A percentile compares a stretch with the other conserved stretches of the same genome.
Conservation (phyloP, 352 stramenopile genomes). For the Poterioochromonas sp. region DNA sequence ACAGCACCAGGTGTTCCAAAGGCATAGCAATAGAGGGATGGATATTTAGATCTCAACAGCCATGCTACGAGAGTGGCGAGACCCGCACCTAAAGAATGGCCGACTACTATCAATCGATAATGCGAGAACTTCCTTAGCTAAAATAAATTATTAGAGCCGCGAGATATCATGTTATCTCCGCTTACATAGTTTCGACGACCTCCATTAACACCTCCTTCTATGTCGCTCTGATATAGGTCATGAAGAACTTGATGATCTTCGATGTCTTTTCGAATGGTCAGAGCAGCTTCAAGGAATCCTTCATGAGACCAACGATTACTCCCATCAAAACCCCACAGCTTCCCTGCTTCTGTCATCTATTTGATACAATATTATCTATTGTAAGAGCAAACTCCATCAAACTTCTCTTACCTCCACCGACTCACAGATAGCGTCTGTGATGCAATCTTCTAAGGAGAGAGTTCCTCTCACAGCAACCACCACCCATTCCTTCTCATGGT, state of each 20-base stretch:
- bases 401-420: background rate
- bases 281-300: background rate
- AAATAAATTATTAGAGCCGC: background rate
- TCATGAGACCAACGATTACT: background rate
- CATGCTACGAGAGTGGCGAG: background rate
- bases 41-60: background rate
- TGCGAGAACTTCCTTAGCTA: background rate
- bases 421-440: slow-evolving; percentile 14
- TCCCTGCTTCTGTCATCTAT: background rate
- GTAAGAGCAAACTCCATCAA: background rate
- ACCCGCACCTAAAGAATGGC: slow-evolving; percentile 9
- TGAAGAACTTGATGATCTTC: no score
- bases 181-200: no score
- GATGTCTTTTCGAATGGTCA: slow-evolving; percentile 7
- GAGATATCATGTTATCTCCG: background rate
- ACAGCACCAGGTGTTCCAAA: slow-evolving; percentile 3
- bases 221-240: no score
- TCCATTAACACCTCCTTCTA: no score
- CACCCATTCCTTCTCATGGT: slow-evolving; percentile 1
- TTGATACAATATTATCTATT: background rate
- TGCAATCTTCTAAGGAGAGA: slow-evolving; percentile 28
- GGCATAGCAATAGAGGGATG: background rate
- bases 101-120: background rate
- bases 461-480: slow-evolving; percentile 16
- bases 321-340: slow-evolving; percentile 21